Evolutionary conservation across 441 rosid species (phyloP).

Genomic region (Flueggea neowawraea): DNA sequence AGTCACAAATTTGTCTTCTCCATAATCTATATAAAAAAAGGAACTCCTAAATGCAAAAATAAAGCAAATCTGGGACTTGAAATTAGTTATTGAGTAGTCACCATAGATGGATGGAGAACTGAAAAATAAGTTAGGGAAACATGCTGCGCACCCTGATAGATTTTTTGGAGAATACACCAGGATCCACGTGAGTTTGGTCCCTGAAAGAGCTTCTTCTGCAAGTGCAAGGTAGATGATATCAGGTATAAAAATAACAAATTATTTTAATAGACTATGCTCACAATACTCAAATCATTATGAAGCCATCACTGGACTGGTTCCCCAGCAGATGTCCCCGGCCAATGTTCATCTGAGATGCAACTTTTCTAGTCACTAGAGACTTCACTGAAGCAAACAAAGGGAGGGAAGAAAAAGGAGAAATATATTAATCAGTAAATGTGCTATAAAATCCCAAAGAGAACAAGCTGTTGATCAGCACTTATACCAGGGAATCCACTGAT

Average conservation of each 20-base stretch:
- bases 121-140: neutral
- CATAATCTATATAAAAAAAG: too few relatives aligned
- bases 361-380: conserved; percentile 34
- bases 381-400: conserved; percentile 49
- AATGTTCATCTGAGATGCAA: conserved; percentile 28
- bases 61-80: neutral
- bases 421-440: neutral
- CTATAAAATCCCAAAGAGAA: neutral
- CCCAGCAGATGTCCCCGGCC: conserved; percentile 32
- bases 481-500: conserved; percentile 37
- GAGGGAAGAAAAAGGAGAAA: too few relatives aligned
- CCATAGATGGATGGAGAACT: neutral
- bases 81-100: neutral
- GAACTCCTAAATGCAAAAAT: too few relatives aligned
- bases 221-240: conserved; percentile 6
- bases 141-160: conserved; percentile 40
- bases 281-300: conserved; percentile 45
- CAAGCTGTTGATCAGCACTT: neutral
- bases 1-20: too few relatives aligned
- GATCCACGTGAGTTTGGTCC: conserved; percentile 20
- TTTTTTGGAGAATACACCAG: conserved; percentile 30
- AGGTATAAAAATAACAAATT: neutral
- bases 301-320: conserved; percentile 47
- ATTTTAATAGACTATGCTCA: neutral
- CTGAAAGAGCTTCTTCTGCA: conserved; percentile 27